These are phyloP conservation scores for Diutina neorugosa DNA, from an alignment of 1,139 yeast genomes.

Conservation along the genomic window DNA sequence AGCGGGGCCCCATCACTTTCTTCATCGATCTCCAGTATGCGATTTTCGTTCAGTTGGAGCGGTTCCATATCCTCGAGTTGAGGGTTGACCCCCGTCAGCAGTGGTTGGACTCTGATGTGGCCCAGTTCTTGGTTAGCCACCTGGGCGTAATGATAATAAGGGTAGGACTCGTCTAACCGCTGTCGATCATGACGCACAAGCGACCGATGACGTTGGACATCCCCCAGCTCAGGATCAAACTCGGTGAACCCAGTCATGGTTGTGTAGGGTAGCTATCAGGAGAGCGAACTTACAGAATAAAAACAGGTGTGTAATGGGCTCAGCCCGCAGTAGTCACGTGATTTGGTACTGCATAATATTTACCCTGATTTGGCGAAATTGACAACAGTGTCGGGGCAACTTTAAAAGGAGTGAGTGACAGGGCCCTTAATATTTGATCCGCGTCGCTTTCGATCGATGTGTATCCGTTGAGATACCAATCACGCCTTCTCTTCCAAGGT, in stretches of 20 bases:
- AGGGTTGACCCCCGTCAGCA: slow-evolving; percentile 69
- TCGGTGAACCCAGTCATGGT: slow-evolving; percentile 2
- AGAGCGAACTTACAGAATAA: background rate
- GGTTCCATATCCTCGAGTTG: background rate
- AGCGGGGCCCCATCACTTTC: slow-evolving; percentile 35
- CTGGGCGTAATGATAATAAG: slow-evolving; percentile 72
- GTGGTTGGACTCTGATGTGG: slow-evolving; percentile 55
- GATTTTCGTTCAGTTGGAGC: background rate
- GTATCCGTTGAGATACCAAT: too few species aligned
- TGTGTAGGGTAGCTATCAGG: background rate
- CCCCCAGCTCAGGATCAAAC: slow-evolving; percentile 35
- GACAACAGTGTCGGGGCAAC: background rate
- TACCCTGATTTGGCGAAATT: background rate
- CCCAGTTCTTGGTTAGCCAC: slow-evolving; percentile 59
- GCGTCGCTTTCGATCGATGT: background rate
- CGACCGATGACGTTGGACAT: slow-evolving; percentile 46
- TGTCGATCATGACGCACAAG: slow-evolving; percentile 75
- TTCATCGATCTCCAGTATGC: slow-evolving; percentile 7
- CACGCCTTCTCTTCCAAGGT: too few species aligned
- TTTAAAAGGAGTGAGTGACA: background rate
- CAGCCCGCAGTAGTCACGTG: slow-evolving; percentile 1
- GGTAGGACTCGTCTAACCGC: slow-evolving; percentile 51
- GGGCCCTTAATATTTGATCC: background rate
- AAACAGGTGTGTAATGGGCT: background rate
- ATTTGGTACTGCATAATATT: background rate